Percentiles rank a stretch among this genome's conserved stretches.
These are phyloP conservation scores for Monilinia fructigena DNA, from an alignment of 2,329 filamentous ascomycete genomes.

Conservation along the genomic window DNA sequence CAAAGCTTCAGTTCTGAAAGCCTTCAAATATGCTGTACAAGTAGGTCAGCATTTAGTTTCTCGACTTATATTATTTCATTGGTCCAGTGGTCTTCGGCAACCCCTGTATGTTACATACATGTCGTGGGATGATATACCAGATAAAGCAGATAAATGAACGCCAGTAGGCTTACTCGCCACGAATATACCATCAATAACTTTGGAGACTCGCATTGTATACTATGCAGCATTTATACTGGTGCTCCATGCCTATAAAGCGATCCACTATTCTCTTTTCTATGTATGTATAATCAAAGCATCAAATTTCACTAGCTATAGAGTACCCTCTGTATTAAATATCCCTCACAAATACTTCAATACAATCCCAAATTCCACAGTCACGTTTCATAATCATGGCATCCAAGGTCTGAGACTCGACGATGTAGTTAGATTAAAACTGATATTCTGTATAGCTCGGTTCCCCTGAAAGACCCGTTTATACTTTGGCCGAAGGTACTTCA, in stretches of 20 bases:
- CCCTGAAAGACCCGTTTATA: slow-evolving; percentile 33
- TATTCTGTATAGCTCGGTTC: slow-evolving; percentile 11
- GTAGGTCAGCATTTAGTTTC: not conserved
- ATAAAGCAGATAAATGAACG: not conserved
- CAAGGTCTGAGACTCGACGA: not conserved
- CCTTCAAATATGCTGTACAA: not conserved
- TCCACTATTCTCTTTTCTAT: not conserved
- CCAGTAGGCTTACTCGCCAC: not conserved
- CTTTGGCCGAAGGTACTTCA: slow-evolving; percentile 35
- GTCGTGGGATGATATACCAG: not conserved
- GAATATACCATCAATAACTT: not conserved
- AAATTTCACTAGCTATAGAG: not conserved
- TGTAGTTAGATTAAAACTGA: not conserved
- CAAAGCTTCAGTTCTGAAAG: not conserved
- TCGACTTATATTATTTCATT: slow-evolving; percentile 6
- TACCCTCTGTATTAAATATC: not conserved
- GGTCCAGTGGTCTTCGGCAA: not conserved
- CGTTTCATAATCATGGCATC: slow-evolving; percentile 8
- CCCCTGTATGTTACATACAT: not conserved
- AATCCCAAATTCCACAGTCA: not conserved
- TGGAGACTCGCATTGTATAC: not conserved
- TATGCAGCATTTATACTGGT: not conserved
- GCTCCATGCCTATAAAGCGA: not conserved
- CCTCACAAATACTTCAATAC: not conserved
- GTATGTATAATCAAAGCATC: not conserved